Conservation (phyloP, 129 eudicot genomes). For the Tagetes erecta region DNA sequence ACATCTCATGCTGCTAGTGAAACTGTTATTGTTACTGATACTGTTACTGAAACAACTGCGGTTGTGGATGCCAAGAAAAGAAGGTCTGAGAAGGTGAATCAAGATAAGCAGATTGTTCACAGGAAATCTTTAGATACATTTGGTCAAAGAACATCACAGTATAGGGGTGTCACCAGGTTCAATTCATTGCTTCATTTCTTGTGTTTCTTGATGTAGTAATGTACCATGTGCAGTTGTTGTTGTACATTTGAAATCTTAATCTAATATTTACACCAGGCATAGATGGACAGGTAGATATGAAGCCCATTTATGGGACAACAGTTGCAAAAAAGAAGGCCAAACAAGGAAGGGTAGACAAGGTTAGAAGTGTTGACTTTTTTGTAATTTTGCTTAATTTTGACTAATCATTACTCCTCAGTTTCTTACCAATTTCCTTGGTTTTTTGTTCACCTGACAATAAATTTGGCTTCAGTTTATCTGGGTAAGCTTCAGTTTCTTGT, state of each 20-base stretch:
- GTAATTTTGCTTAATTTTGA: conserved; percentile 27
- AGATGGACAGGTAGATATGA: conserved; percentile 97
- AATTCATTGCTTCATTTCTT: background rate
- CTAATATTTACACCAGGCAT: conserved; percentile 44
- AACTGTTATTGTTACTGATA: background rate
- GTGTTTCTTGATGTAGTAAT: background rate
- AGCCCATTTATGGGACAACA: conserved; percentile 94
- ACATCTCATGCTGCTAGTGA: conserved; percentile 29
- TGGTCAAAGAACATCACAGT: conserved; percentile 96
- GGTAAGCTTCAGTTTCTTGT: conserved; percentile 44
- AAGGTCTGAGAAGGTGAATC: conserved; percentile 63
- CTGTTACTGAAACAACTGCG: conserved; percentile 42
- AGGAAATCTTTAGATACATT: conserved; percentile 92
- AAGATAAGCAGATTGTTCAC: conserved; percentile 78
- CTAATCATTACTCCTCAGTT: conserved; percentile 15
- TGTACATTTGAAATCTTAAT: conserved; percentile 8
- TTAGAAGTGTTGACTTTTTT: conserved; percentile 31
- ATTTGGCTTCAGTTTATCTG: conserved; percentile 52
- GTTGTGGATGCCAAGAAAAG: conserved; percentile 78
- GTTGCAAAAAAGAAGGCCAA: conserved; percentile 95
- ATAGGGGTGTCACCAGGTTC: conserved; percentile 96
- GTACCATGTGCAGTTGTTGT: conserved; percentile 5
- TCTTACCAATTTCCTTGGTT: conserved; percentile 32
- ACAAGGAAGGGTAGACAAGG: conserved; percentile 97
- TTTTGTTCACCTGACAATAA: conserved; percentile 26